A percentile compares a stretch with the other conserved stretches of the same genome.
Conservation (phyloP, 768 basidiomycete genomes). For the Podaxis carcinomalis region DNA sequence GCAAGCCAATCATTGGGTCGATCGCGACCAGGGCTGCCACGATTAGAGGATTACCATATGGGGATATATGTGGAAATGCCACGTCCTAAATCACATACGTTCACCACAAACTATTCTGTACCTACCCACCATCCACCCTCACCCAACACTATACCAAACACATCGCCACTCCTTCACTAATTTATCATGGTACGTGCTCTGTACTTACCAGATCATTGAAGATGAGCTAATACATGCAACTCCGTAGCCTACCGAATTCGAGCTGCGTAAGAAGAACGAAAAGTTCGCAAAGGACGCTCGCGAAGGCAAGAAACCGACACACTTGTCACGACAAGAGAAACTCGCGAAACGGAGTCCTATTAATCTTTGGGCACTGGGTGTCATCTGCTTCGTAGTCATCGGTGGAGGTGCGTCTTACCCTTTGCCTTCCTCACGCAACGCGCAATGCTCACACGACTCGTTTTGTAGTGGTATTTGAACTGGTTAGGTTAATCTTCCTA, state of each 20-base stretch:
- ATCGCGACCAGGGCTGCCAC: background rate
- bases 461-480: constrained; percentile 65
- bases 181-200: constrained; percentile 22
- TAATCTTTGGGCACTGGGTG: constrained; percentile 68
- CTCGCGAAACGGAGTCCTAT: constrained; percentile 70
- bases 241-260: constrained; percentile 72
- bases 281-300: constrained; percentile 75
- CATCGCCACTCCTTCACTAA: constrained; percentile 14
- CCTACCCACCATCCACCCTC: constrained; percentile 12
- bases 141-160: constrained; percentile 13
- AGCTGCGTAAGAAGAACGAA: constrained; percentile 74
- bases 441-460: background rate
- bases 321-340: constrained; percentile 67
- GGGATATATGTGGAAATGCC: constrained; percentile 17
- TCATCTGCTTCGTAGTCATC: constrained; percentile 72
- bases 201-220: background rate
- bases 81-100: constrained; percentile 17
- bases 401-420: constrained; percentile 62
- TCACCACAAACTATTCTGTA: background rate
- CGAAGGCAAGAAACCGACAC: constrained; percentile 72
- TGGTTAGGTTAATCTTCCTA: constrained; percentile 63
- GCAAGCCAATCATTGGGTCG: background rate
- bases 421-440: background rate
- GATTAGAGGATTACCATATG: background rate
- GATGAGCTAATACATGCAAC: background rate